These are phyloP conservation scores for Mycena galericulata DNA, from an alignment of 768 basidiomycete species.

Conservation along the genomic window DNA sequence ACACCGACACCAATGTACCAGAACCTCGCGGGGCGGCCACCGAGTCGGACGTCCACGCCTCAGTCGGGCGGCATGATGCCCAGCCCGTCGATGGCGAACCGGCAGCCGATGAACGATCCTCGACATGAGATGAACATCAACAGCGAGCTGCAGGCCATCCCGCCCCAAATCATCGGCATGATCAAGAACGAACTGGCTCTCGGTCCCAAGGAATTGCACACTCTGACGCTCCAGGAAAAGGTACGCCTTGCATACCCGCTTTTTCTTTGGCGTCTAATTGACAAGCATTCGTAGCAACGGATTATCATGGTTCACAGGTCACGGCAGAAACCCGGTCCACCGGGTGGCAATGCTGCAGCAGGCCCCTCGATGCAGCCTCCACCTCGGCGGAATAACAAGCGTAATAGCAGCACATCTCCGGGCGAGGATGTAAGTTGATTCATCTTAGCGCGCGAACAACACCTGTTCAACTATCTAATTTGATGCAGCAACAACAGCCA, in stretches of 20 bases:
- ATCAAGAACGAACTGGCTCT: constrained; percentile 59
- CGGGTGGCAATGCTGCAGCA: constrained; percentile 50
- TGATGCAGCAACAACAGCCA: constrained; percentile 44
- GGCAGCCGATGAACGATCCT: constrained; percentile 49
- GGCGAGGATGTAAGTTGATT: constrained; percentile 64
- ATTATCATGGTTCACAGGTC: constrained; percentile 47
- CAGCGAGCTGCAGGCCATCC: constrained; percentile 56
- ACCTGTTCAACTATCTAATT: constrained; percentile 11
- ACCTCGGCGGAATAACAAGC: constrained; percentile 54
- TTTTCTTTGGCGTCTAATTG: constrained; percentile 20
- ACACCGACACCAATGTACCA: constrained; percentile 58
- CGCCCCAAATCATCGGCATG: constrained; percentile 43
- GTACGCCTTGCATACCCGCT: constrained; percentile 47
- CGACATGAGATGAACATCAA: constrained; percentile 45
- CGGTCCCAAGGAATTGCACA: constrained; percentile 57
- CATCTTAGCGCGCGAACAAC: neutral
- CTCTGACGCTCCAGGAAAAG: constrained; percentile 69
- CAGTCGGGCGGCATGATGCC: constrained; percentile 60
- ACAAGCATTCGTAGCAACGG: constrained; percentile 45
- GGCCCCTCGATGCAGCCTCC: constrained; percentile 56
- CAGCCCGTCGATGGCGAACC: constrained; percentile 68
- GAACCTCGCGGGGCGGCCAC: constrained; percentile 57
- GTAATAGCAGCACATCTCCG: constrained; percentile 74
- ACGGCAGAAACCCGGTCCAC: constrained; percentile 45
- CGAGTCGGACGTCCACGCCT: constrained; percentile 71